These are phyloP conservation scores for Pleodorina starrii DNA, from an alignment of 139 green algal genomes.

Conservation along the genomic window DNA sequence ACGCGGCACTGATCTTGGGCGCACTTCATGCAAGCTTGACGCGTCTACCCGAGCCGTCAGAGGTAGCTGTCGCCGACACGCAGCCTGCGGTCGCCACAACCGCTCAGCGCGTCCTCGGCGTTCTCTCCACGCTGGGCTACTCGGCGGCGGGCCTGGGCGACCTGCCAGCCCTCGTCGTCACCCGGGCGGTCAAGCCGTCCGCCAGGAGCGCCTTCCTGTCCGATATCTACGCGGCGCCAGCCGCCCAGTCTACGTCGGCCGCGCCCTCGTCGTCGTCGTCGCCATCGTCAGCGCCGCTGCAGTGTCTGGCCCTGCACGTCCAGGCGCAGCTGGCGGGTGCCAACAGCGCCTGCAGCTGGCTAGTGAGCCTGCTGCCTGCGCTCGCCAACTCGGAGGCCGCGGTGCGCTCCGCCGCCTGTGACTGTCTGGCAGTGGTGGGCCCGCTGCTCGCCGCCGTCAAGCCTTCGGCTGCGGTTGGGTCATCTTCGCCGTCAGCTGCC, in stretches of 20 bases:
- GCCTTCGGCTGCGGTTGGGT: background rate
- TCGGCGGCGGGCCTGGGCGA: background rate
- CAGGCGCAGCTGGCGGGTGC: background rate
- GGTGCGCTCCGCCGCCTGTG: background rate
- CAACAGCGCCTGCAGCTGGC: background rate
- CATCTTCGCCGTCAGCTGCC: background rate
- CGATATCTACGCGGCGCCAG: conserved; percentile 12
- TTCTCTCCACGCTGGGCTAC: background rate
- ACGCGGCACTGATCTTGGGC: conserved; percentile 8
- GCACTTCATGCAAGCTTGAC: background rate
- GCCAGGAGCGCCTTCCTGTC: conserved; percentile 35
- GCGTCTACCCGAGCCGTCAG: background rate
- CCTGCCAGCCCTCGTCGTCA: conserved; percentile 8
- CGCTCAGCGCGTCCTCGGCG: background rate
- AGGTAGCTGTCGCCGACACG: background rate
- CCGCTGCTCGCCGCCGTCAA: background rate
- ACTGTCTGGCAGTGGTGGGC: background rate
- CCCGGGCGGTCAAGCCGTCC: background rate
- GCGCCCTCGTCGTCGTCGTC: too few relatives aligned
- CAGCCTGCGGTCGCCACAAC: background rate
- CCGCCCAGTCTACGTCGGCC: background rate
- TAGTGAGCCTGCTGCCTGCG: conserved; percentile 16
- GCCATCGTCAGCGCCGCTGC: background rate
- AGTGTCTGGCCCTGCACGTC: background rate
- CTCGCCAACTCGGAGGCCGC: background rate